These are phyloP conservation scores for Trichoderma endophyticum DNA, from an alignment of 2,329 filamentous ascomycete genomes.

Conservation along the genomic window DNA sequence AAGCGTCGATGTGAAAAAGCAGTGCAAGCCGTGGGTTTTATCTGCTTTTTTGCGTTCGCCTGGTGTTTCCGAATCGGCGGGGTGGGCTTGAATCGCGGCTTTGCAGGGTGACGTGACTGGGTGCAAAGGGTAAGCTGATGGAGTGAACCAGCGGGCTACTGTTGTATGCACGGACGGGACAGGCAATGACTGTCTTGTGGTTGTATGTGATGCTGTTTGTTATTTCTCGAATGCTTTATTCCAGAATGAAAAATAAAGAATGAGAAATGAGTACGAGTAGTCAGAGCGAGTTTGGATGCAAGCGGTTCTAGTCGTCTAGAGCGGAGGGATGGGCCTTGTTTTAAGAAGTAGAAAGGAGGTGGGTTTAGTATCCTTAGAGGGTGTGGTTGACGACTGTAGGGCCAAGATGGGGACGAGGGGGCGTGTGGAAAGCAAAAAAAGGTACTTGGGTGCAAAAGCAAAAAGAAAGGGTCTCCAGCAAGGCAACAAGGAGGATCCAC, in stretches of 20 bases:
- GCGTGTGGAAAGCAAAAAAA: background rate
- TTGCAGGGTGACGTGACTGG: conserved; percentile 11
- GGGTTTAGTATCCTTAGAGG: background rate
- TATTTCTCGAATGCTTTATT: background rate
- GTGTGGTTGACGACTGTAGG: background rate
- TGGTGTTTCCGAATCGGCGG: background rate
- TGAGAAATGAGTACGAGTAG: background rate
- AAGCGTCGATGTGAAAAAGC: background rate
- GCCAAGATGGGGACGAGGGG: background rate
- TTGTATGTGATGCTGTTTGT: background rate
- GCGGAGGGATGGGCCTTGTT: conserved; percentile 17
- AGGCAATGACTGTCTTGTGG: background rate
- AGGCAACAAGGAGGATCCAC: conserved; percentile 18
- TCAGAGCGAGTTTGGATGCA: background rate
- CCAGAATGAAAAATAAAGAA: background rate
- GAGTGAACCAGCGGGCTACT: background rate
- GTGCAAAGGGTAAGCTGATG: background rate
- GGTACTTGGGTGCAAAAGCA: background rate
- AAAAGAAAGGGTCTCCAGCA: conserved; percentile 11
- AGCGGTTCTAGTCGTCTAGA: background rate
- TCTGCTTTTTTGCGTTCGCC: background rate
- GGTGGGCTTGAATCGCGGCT: conserved; percentile 10
- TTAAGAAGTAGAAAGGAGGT: conserved; percentile 17
- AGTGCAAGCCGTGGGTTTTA: conserved; percentile 2
- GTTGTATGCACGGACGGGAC: background rate